Evolutionary conservation across 768 basidiomycete genomes (phyloP), one percentile per base, ranked within the genome.

Genomic region (Dacryopinax spathularia): DNA sequence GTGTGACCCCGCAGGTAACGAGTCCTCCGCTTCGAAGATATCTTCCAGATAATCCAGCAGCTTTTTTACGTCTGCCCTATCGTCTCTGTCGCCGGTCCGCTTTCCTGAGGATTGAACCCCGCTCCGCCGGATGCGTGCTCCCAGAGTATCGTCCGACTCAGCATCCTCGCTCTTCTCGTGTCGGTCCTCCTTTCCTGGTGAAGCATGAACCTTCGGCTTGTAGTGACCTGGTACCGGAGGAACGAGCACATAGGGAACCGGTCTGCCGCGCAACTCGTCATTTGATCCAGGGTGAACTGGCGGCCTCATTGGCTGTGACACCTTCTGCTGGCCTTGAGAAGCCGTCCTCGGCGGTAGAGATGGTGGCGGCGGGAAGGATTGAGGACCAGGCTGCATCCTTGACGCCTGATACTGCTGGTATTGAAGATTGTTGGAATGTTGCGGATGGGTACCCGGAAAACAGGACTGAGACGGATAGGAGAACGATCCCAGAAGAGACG

Each of bases 1-100:
- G 31, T 9, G 48, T 3, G 48, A 56, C 9, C 87, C 85, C 0
- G 82, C 75, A 1, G 85, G 80, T 16, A 91, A 75, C 0, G 79
- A 72, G 70, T 93, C 92, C 68, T 89, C 85, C 0, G 88, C 84
- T 66, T 88, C 86, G 63, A 95, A 88, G 16, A 96, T 80, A 62
- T 95, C 91, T 66, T 92, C 89, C 0, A 95, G 76, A 18, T 91
- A 75, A 1, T 84, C 82, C 0, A 77, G 78, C 10, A 98, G 78
- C 72, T 89, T 94, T 69, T 93, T 56, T 4, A 56, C 48, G 29
- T 56, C 48, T 3, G 48, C 48, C 10, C 48, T 13, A 20, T 56
- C 48, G 29, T 56, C 48, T 31, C 48, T 13, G 9, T 56, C 48
- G 15, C 48, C 48, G 20, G 48, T 56, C 2, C 48, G 48, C 29